These are phyloP conservation scores for Phytopythium sindhum DNA, from an alignment of 352 stramenopile species.

Conservation along the genomic window DNA sequence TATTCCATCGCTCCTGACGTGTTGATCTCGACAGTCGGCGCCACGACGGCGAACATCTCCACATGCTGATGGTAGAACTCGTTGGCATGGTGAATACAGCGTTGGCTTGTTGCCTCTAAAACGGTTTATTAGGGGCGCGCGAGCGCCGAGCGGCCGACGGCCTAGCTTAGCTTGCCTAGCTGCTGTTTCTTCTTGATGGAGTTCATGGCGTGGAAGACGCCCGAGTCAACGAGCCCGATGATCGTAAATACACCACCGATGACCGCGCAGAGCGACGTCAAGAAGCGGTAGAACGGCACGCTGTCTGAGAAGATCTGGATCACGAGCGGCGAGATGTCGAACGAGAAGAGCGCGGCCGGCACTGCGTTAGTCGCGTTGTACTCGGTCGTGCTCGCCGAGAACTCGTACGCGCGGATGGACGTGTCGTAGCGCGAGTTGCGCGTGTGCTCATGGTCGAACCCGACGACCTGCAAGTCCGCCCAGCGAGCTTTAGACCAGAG, in stretches of 20 bases:
- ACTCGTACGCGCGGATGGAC: constrained; percentile 65
- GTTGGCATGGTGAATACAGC: not conserved
- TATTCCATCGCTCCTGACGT: constrained; percentile 34
- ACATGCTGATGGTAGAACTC: not conserved
- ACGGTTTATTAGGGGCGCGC: not conserved
- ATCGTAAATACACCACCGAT: constrained; percentile 84
- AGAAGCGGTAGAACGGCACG: constrained; percentile 81
- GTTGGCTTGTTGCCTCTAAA: not conserved
- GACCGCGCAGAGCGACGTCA: constrained; percentile 81
- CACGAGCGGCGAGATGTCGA: constrained; percentile 80
- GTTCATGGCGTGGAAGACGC: constrained; percentile 77
- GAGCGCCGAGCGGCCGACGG: not conserved
- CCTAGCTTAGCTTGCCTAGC: constrained; percentile 68
- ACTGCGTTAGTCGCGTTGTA: constrained; percentile 61
- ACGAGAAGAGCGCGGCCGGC: constrained; percentile 68
- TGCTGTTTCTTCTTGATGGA: constrained; percentile 85
- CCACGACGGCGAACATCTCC: constrained; percentile 17
- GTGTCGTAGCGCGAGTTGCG: constrained; percentile 49
- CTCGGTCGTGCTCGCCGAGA: constrained; percentile 72
- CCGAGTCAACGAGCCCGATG: constrained; percentile 79
- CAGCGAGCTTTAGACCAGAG: not conserved
- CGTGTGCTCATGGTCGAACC: constrained; percentile 65
- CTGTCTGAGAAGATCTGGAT: constrained; percentile 63
- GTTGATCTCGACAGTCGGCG: constrained; percentile 12
- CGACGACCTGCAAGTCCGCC: constrained; percentile 49